Base-by-base conservation (phyloP, 176 grass and related monocot genomes). In the Ampelocalamus luodianensis region DNA sequence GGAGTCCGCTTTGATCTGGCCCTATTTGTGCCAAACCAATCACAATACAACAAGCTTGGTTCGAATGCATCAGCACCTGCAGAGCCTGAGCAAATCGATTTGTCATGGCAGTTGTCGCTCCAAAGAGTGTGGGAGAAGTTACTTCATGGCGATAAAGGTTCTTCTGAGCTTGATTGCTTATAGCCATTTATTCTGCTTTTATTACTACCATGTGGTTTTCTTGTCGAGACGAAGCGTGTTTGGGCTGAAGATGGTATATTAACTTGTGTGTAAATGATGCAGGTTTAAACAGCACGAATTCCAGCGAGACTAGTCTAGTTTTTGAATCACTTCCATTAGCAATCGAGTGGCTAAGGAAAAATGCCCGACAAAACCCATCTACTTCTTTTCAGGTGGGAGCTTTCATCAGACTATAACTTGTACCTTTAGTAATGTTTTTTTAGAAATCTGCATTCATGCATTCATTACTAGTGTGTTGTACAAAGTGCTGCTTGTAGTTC, bases 21-120 rank as follows among this genome's bases (percentile, higher is more conserved):
- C 12, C 43, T 99, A 46, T 99, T 99, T 92, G 93, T 94, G 82
- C 96, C 96, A 71, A 99, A 99, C 80, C 93, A 94, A 60, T 99
- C 96, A 56, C 90, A 91, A 82, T 88, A 89, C 86, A 92, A 94
- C 60, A 99, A 99, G 82, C 87, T 99, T 76, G 91, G 91, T 79
- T 89, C 91, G 74, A 90, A 91, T 54, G 71, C 81, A 71, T 90
- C 91, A 71, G 76, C 93, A 79, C 93, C 93, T 73, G 79, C 90
- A 44, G 93, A 92, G 67, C 91, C 93, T 73, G 87, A 96, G 65
- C 32, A 94, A 85, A 87, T 96, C 76, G 93, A 99, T 89, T 77
- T 99, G 51, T 94, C 96, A 71, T 99, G 93, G 93, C 96, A 99
- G 54, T 64, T 94, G 37, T 90, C 88, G 1, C 89, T 99, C 6